Evolutionary conservation across 805 yeast genomes (phyloP).

Genomic region (Pichia occidentalis): DNA sequence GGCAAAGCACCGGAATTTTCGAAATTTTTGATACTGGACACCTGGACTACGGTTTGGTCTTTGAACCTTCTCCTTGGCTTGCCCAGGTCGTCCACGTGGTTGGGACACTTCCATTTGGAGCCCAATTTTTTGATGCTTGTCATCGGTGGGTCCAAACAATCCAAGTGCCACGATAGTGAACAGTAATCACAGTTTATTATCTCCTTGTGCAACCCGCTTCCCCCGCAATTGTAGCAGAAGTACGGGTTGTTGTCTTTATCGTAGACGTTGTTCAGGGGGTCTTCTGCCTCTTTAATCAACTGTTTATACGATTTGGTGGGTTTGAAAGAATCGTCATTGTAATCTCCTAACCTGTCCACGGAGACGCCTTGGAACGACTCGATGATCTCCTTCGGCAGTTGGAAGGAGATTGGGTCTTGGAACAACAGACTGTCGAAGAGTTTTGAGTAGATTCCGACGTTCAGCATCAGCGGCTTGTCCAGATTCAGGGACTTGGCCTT

Average conservation of each 20-base stretch:
- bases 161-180: slow-evolving; percentile 78
- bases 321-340: slow-evolving; percentile 54
- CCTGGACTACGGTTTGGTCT: slow-evolving; percentile 48
- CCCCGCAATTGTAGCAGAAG: slow-evolving; percentile 71
- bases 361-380: slow-evolving; percentile 69
- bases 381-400: slow-evolving; percentile 61
- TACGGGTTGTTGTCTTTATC: slow-evolving; percentile 65
- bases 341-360: slow-evolving; percentile 65
- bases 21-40: slow-evolving; percentile 33
- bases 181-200: slow-evolving; percentile 81
- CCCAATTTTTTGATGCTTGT: slow-evolving; percentile 68
- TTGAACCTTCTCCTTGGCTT: slow-evolving; percentile 44
- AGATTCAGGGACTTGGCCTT: no score
- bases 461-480: slow-evolving; percentile 10
- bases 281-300: slow-evolving; percentile 41
- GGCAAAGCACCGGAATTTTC: slow-evolving; percentile 37
- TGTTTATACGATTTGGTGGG: slow-evolving; percentile 38
- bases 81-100: slow-evolving; percentile 56
- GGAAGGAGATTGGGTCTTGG: slow-evolving; percentile 59
- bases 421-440: slow-evolving; percentile 52
- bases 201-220: slow-evolving; percentile 44
- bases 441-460: slow-evolving; percentile 46
- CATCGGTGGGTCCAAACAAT: slow-evolving; percentile 75
- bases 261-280: slow-evolving; percentile 51
- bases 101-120: slow-evolving; percentile 86